Percentiles rank a stretch among this genome's conserved stretches.
These are phyloP conservation scores for Polychaeton citri DNA, from an alignment of 2,329 filamentous ascomycete genomes.

Conservation along the genomic window DNA sequence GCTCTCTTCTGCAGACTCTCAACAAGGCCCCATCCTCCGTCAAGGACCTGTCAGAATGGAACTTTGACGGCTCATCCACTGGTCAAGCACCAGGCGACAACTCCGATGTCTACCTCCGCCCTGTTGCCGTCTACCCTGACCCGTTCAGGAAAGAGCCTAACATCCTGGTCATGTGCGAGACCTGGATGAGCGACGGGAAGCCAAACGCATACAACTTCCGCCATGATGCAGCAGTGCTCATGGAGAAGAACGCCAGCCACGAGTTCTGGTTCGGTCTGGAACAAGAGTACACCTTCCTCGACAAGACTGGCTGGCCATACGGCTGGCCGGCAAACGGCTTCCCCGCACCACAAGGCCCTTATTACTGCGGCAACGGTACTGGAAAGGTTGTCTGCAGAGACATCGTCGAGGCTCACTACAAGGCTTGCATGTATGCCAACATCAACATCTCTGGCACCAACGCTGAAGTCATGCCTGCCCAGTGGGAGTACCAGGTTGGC, in stretches of 20 bases:
- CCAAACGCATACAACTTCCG: conserved; percentile 99
- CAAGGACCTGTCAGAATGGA: conserved; percentile 63
- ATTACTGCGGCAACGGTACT: conserved; percentile 96
- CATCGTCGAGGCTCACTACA: conserved; percentile 91
- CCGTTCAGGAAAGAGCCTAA: conserved; percentile 84
- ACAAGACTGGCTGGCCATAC: conserved; percentile 73
- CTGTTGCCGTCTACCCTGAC: conserved; percentile 77
- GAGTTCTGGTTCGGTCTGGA: conserved; percentile 96
- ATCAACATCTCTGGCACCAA: conserved; percentile 97
- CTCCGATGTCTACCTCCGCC: conserved; percentile 94
- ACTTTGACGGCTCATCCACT: conserved; percentile 82
- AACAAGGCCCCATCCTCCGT: conserved; percentile 42
- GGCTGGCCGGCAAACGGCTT: conserved; percentile 82
- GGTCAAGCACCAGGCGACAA: conserved; percentile 87
- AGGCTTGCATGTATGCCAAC: conserved; percentile 74
- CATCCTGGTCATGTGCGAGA: conserved; percentile 88
- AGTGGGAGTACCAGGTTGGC: conserved; percentile 97
- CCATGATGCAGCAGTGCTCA: conserved; percentile 77
- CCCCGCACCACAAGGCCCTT: conserved; percentile 84
- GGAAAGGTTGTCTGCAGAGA: conserved; percentile 97
- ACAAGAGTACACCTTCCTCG: conserved; percentile 93
- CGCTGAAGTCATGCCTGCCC: conserved; percentile 94
- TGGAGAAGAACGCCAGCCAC: conserved; percentile 72
- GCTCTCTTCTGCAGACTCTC: conserved; percentile 41
- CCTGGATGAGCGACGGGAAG: conserved; percentile 83